Conservation (phyloP, 345 rosid species). For the Lumnitzera littorea region DNA sequence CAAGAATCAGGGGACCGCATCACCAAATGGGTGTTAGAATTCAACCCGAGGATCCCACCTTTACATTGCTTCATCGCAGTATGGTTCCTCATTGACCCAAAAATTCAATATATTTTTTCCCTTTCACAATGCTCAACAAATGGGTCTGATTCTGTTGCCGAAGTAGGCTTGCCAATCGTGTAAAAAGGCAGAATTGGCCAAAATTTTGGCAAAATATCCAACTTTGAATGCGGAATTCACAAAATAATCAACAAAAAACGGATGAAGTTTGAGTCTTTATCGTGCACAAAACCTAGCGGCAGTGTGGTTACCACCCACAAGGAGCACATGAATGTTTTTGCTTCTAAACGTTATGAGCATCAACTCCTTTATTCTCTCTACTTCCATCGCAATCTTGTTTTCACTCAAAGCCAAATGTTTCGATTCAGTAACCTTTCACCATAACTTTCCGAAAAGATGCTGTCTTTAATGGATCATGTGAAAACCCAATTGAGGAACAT, state of each 20-base stretch:
- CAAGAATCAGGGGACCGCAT: slow-evolving; percentile 34
- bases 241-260: slow-evolving; percentile 4
- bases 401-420: not conserved
- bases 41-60: slow-evolving; percentile 10
- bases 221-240: slow-evolving; percentile 6
- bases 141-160: not conserved
- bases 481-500: no score
- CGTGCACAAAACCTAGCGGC: slow-evolving; percentile 56
- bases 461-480: no score
- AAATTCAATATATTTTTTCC: slow-evolving; percentile 11
- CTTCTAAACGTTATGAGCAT: slow-evolving; percentile 32
- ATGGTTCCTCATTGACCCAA: slow-evolving; percentile 13
- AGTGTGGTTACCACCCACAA: slow-evolving; percentile 65
- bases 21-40: slow-evolving; percentile 22
- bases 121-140: not conserved
- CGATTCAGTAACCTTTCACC: no score
- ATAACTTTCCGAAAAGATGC: no score
- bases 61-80: slow-evolving; percentile 12
- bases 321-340: slow-evolving; percentile 30
- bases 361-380: slow-evolving; percentile 33
- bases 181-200: slow-evolving; percentile 6
- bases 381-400: slow-evolving; percentile 24
- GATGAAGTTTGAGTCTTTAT: slow-evolving; percentile 14
- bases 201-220: slow-evolving; percentile 12
- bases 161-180: not conserved